Evolutionary conservation across 352 stramenopile genomes (phyloP), one percentile per base, ranked within the genome.

Genomic region (Discostella stelligera): DNA sequence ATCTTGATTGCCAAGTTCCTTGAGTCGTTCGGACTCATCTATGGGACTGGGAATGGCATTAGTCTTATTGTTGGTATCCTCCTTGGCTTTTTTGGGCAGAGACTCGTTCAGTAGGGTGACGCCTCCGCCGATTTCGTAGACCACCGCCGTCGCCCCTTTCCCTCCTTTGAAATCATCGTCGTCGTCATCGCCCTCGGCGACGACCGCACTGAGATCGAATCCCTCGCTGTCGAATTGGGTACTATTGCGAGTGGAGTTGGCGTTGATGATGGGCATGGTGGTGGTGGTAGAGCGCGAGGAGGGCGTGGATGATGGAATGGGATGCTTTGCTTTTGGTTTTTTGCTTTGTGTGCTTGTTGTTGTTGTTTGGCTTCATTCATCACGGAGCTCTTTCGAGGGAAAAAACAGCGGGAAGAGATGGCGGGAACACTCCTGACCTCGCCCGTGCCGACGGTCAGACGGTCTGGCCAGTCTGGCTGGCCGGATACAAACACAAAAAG

Each of bases 81-180:
- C 60, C 11, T 41, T 49, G 13, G 62, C 50, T 14, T 62, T 44
- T 30, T 70, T 46, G 30, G 27, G 10, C 37, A 32, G 13, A 27
- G 58, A 41, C n/a, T 66, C 30, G 0, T 32, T n/a, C 18, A 60
- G 30, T 32, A 49, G 25, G 0, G 79, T 86, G 3, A 70, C 78
- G 20, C 77, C 78, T 30, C 86, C 86, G n/a, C 84, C 83, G 56
- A 92, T 73, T 82, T 92, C 86, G 49, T 86, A 89, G 37, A 92
- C 70, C 0, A 87, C 77, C 20, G 77, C 65, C n/a, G 11, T 37
- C 23, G 14, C 39, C 14, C 10, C 54, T 44, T 44, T 37, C 30
- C 13, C 20, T 18, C 3, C 49, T n/a, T 18, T 8, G 0, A 80
- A 16, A 89, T 23, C 82, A 82, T 59, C 37, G n/a, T 37, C 59